Evolutionary conservation across 345 rosid species (phyloP).

Genomic region (Eucalyptus fibrosa): DNA sequence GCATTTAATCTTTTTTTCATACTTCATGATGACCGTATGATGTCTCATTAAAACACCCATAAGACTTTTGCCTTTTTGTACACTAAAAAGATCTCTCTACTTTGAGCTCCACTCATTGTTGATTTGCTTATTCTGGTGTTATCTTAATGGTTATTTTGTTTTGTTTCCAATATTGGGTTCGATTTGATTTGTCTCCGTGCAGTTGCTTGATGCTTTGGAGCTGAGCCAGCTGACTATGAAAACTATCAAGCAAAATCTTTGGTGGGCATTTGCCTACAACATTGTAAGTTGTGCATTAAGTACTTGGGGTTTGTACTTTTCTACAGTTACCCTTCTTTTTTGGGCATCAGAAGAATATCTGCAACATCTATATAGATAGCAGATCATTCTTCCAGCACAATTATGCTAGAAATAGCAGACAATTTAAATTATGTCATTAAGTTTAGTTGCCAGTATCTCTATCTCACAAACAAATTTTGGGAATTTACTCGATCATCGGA

Average conservation of each 20-base stretch:
- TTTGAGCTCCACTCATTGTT: background rate
- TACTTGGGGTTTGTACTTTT: background rate
- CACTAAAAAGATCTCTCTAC: background rate
- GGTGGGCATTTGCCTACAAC: conserved; percentile 99
- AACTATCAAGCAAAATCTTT: conserved; percentile 93
- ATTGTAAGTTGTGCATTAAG: conserved; percentile 39
- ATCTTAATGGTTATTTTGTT: background rate
- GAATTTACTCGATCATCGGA: background rate
- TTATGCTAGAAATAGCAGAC: background rate
- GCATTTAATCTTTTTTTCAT: background rate
- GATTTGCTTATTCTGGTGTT: background rate
- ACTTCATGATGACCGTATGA: background rate
- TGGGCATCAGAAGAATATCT: background rate
- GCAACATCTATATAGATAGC: background rate
- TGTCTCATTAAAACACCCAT: background rate
- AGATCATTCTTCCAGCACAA: background rate
- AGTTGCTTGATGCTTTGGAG: conserved; percentile 94
- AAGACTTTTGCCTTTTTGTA: background rate
- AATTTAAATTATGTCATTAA: background rate
- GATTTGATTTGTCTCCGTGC: background rate
- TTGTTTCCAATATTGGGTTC: background rate
- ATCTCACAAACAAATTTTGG: background rate
- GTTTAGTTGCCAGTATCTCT: background rate
- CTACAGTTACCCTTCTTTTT: background rate
- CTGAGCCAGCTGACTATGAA: conserved; percentile 92